phyloP scores from a whole-genome alignment of 176 grass and related monocot genomes.

The Oryza australiensis region DNA sequence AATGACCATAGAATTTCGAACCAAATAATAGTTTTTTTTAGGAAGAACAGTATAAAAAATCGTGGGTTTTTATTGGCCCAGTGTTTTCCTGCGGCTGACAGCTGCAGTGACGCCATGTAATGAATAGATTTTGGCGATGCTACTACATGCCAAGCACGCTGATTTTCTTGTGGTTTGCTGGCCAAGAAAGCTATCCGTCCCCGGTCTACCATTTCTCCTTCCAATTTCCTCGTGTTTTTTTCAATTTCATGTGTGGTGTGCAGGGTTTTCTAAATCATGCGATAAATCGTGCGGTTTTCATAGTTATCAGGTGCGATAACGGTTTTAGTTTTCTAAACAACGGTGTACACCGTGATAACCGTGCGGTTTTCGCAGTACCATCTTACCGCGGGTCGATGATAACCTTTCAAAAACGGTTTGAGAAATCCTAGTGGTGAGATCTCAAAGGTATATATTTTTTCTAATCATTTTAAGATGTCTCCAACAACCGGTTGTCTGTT shows the following conservation, averaged over 20 bases:
- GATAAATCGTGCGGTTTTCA: too few relatives aligned
- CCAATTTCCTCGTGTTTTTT: not conserved
- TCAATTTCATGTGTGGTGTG: not conserved
- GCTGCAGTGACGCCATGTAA: not conserved
- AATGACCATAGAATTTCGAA: not conserved
- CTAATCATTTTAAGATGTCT: not conserved
- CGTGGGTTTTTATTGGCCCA: not conserved
- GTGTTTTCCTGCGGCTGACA: not conserved
- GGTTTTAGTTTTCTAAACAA: too few relatives aligned
- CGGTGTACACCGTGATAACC: too few relatives aligned
- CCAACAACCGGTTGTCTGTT: not conserved
- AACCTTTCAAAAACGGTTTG: too few relatives aligned
- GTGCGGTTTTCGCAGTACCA: too few relatives aligned
- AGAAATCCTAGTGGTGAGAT: too few relatives aligned
- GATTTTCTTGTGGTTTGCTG: conserved; percentile 21
- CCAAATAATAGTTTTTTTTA: not conserved
- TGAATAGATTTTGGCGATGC: not conserved
- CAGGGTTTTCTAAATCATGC: too few relatives aligned
- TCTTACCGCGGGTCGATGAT: too few relatives aligned
- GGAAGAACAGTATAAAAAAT: not conserved
- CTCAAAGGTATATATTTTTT: not conserved
- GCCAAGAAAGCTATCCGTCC: not conserved
- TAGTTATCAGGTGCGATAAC: too few relatives aligned
- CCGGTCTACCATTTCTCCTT: not conserved
- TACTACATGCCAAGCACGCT: not conserved